Conservation (phyloP, 495 filamentous ascomycete genomes). For the Paragyromitra xinjiangensis region DNA sequence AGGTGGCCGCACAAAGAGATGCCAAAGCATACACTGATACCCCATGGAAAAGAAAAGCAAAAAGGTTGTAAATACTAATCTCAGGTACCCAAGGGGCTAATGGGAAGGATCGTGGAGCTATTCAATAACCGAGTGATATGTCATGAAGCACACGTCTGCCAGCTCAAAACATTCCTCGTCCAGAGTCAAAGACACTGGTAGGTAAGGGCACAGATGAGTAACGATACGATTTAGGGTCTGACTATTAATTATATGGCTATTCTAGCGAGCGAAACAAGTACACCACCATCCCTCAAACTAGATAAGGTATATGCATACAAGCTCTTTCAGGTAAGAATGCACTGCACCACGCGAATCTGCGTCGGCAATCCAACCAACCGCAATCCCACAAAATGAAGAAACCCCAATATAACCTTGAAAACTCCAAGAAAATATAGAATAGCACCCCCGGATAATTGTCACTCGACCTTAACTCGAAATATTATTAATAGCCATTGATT, state of each 20-base stretch:
- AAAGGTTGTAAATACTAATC: no score
- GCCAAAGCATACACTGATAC: no score
- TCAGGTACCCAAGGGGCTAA: no score
- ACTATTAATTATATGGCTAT: background rate
- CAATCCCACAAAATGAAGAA: slow-evolving; percentile 6
- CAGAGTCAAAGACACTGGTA: background rate
- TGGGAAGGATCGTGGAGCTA: background rate
- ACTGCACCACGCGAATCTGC: background rate
- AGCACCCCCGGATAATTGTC: background rate
- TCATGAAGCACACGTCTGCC: background rate
- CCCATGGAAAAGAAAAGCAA: no score
- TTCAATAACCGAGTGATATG: background rate
- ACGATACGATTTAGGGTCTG: background rate
- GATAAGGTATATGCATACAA: background rate
- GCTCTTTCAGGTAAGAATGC: background rate
- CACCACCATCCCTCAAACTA: background rate
- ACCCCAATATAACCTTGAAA: slow-evolving; percentile 4
- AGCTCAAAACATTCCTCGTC: background rate
- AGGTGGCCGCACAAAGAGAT: no score
- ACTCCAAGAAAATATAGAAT: slow-evolving; percentile 28
- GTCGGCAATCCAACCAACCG: slow-evolving; percentile 5
- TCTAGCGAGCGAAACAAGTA: background rate
- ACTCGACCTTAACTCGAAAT: background rate
- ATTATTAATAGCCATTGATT: background rate
- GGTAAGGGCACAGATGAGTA: background rate